A percentile compares a stretch with the other conserved stretches of the same genome.
Conservation (phyloP, 2,329 filamentous ascomycete species). For the Ilyonectria sp. region DNA sequence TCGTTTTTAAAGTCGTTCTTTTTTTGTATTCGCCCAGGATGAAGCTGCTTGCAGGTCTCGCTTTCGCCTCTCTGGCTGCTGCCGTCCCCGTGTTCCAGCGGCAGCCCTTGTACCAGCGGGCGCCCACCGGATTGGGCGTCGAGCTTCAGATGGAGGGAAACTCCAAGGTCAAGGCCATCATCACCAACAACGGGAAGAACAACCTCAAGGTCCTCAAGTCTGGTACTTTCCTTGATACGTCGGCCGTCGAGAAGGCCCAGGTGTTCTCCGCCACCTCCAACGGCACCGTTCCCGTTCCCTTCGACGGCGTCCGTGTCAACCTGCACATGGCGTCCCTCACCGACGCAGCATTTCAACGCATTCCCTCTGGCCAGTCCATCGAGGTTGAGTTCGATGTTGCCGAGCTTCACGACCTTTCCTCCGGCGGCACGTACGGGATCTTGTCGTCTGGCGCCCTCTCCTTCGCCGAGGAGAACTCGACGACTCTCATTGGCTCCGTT, state of each 20-base stretch:
- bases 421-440: conserved; percentile 70
- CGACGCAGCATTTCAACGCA: conserved; percentile 65
- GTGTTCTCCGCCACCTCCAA: conserved; percentile 58
- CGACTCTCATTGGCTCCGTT: conserved; percentile 68
- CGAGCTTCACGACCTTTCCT: conserved; percentile 66
- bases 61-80: conserved; percentile 45
- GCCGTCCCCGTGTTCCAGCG: conserved; percentile 39
- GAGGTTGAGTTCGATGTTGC: conserved; percentile 69
- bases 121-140: conserved; percentile 59
- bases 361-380: conserved; percentile 65
- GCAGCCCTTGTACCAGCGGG: conserved; percentile 47
- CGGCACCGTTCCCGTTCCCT: conserved; percentile 52
- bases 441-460: conserved; percentile 70
- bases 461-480: conserved; percentile 66
- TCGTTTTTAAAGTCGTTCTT: conserved; percentile 34
- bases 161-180: conserved; percentile 66
- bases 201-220: conserved; percentile 67
- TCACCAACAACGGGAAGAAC: conserved; percentile 67
- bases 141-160: conserved; percentile 65
- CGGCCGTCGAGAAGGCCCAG: conserved; percentile 68
- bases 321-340: conserved; percentile 61
- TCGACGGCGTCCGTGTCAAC: conserved; percentile 68
- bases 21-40: conserved; percentile 37
- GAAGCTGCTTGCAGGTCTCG: conserved; percentile 48
- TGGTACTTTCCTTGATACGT: conserved; percentile 67